These are phyloP conservation scores for Cercospora nicotianae DNA, from an alignment of 2,329 filamentous ascomycete species.

Conservation along the genomic window DNA sequence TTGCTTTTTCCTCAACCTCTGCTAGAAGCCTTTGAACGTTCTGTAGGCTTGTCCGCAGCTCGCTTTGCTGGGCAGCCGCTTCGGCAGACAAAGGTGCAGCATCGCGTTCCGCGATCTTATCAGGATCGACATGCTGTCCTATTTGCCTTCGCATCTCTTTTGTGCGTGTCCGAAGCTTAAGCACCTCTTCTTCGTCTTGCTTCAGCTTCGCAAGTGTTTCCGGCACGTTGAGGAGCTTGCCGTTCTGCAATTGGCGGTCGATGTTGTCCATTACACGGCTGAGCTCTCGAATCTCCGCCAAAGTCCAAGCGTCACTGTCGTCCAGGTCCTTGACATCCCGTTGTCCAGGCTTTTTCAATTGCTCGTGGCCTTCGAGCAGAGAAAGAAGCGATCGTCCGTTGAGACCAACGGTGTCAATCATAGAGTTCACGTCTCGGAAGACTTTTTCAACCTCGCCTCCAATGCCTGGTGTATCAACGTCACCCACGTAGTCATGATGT, in stretches of 20 bases:
- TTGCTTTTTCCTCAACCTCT: conserved; percentile 76
- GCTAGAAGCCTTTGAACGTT: conserved; percentile 71
- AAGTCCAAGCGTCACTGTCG: conserved; percentile 60
- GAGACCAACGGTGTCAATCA: conserved; percentile 89
- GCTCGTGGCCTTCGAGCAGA: conserved; percentile 66
- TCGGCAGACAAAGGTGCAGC: conserved; percentile 79
- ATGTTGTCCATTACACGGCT: conserved; percentile 54
- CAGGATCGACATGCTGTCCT: conserved; percentile 66
- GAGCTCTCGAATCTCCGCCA: conserved; percentile 74
- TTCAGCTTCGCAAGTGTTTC: conserved; percentile 65
- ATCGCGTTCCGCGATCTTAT: conserved; percentile 63
- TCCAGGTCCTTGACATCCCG: conserved; percentile 64
- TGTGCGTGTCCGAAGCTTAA: conserved; percentile 71
- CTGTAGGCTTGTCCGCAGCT: conserved; percentile 74
- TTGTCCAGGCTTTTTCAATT: conserved; percentile 51
- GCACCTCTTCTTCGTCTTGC: conserved; percentile 68
- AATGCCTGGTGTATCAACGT: conserved; percentile 44
- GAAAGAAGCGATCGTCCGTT: conserved; percentile 69
- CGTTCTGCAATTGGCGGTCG: conserved; percentile 64
- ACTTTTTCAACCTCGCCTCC: conserved; percentile 52
- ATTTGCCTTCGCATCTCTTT: conserved; percentile 78
- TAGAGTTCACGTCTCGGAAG: conserved; percentile 83
- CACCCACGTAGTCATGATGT: conserved; percentile 49
- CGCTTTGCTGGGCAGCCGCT: conserved; percentile 78
- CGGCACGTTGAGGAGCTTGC: conserved; percentile 66